Percentiles rank a stretch among this genome's conserved stretches.
These are phyloP conservation scores for Nectriaceae sp. DNA, from an alignment of 2,329 filamentous ascomycete genomes.

Conservation along the genomic window DNA sequence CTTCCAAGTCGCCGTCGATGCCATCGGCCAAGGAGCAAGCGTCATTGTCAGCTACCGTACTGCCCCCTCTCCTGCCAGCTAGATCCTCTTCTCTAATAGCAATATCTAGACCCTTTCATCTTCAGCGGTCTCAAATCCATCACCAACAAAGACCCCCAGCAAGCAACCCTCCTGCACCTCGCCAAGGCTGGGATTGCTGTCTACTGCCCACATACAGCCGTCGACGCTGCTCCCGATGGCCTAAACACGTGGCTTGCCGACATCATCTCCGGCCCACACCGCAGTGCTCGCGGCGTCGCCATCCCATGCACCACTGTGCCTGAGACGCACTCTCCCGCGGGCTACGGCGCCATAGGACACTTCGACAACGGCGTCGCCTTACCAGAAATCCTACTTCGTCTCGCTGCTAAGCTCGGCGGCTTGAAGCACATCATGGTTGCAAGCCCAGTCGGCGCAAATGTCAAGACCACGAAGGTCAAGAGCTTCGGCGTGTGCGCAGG, in stretches of 20 bases:
- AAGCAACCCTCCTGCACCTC: conserved; percentile 79
- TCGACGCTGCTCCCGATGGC: conserved; percentile 82
- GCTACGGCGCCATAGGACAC: conserved; percentile 54
- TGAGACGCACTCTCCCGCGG: conserved; percentile 47
- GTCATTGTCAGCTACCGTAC: conserved; percentile 88
- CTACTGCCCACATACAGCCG: conserved; percentile 93
- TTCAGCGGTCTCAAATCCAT: conserved; percentile 90
- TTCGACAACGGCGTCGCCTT: conserved; percentile 43
- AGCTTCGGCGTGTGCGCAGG: conserved; percentile 88
- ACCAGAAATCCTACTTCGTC: conserved; percentile 46
- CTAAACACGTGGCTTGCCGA: conserved; percentile 95
- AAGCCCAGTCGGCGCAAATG: conserved; percentile 49
- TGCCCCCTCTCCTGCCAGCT: conserved; percentile 7
- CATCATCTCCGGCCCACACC: conserved; percentile 64
- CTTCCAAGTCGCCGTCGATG: conserved; percentile 84
- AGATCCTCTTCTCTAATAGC: neutral
- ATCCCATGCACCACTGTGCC: conserved; percentile 47
- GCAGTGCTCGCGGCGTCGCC: conserved; percentile 43
- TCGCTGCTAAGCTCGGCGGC: conserved; percentile 70
- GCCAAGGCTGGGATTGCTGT: conserved; percentile 88
- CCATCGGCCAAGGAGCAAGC: conserved; percentile 73
- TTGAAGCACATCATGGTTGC: conserved; percentile 56
- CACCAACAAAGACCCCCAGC: conserved; percentile 82
- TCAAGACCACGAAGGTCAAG: conserved; percentile 49
- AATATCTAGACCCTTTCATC: conserved; percentile 80